Base-by-base conservation (phyloP, 768 basidiomycete genomes). In the Serendipita indica region DNA sequence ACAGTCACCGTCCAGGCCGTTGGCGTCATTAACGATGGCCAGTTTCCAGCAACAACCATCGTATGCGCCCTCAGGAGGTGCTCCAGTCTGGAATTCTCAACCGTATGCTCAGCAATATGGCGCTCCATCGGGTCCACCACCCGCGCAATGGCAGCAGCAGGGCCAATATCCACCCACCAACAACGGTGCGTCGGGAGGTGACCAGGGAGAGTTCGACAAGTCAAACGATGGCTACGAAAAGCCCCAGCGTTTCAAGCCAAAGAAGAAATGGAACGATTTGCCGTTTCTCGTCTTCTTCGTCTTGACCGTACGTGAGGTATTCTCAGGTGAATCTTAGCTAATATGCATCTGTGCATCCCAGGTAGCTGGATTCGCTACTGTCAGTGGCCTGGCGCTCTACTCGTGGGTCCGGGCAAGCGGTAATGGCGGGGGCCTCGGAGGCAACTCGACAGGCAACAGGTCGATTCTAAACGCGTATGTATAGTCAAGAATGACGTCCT, bases 211-310 rank as follows among this genome's bases (percentile, higher is more conserved):
- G 20, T 16, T 34, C 22, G 43, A 33, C 33, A 28, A 54, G 10
- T 43, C 33, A 3, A 46, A 60, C 28, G 45, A 66, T 67, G 64
- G 58, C 58, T 49, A 59, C 20, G 45, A 46, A 39, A 66, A 68
- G 6, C 68, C 68, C 12, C 64, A 66, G 43, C 57, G 71, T 16
- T 67, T 72, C 62, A 65, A 63, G 27, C 71, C 71, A 14, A 83
- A 81, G 72, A 84, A 79, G 64, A 76, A 72, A 61, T 70, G 87
- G 32, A 86, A 88, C 60, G 87, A 89, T 68, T 79, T 81, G 2
- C 71, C 86, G 56, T 80, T 86, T 67, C 71, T 88, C 13, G 65
- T 86, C 4, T 66, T 89, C 33, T 90, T 86, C 70, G 68, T 89
- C n/a, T 71, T 81, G 1, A 80, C 84, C 71, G 82, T 87, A 58